Base-by-base conservation (phyloP, 495 filamentous ascomycete genomes). In the Neurospora africana region DNA sequence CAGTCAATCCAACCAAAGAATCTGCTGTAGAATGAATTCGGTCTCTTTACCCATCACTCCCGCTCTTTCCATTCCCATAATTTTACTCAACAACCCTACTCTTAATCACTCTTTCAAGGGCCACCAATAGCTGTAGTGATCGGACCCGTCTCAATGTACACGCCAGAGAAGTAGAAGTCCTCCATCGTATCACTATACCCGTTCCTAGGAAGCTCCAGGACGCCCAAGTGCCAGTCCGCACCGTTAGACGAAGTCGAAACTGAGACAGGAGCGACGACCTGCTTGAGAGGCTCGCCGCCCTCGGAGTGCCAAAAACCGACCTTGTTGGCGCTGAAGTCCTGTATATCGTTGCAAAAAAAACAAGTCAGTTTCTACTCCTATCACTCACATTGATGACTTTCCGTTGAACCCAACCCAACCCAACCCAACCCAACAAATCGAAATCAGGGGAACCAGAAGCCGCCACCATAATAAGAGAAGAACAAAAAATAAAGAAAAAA, bases 91-190 rank as follows among this genome's bases (percentile, higher is more conserved):
- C 36, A 36, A 8, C 35, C 74, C 37, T 72, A 58, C 69, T 71
- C 27, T 33, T 5, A 30, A 17, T 33, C 13, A 6, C 27, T 61
- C 19, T 2, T 61, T 72, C 74, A 43, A 68, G 87, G 85, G 1
- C 87, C 86, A 38, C 82, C 83, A 75, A 91, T 83, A 6, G 81
- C 72, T 10, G 88, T 90, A 1, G 88, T 92, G 69, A 92, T 81
- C 0, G 83, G 74, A 2, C 86, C 90, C 44, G 81, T 85, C 84
- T 93, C 91, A 71, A 92, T 84, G 72, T 89, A 92, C 23, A 92
- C 87, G 27, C 91, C 91, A 27, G 87, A 89, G 81, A 90, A 93
- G 77, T 87, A 92, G 84, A 88, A 92, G 77, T 92, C 90, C 84
- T 93, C 84, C 39, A 75, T 81, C 8, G 79, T 78, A 70, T 87